Conservation (phyloP, 768 basidiomycete genomes). For the Bullera alba region DNA sequence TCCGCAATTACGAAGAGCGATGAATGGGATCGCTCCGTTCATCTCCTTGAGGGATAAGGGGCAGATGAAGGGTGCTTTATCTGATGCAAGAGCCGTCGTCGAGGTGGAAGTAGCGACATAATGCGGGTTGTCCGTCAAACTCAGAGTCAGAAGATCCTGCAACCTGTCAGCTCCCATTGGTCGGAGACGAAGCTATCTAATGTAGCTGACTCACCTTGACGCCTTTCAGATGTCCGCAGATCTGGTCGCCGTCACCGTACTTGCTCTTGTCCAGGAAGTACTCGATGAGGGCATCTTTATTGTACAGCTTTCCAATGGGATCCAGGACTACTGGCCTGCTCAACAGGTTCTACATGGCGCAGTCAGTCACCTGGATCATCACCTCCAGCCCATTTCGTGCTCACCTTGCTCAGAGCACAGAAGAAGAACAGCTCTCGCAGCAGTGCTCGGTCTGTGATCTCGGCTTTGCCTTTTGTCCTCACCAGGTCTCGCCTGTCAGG, state of each 20-base stretch:
- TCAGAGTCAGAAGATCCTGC: conserved; percentile 79
- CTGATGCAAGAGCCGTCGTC: conserved; percentile 24
- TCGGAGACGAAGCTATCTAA: background rate
- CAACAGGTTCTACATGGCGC: conserved; percentile 55
- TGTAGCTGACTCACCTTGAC: conserved; percentile 70
- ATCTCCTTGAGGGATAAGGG: conserved; percentile 89
- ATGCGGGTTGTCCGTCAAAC: conserved; percentile 67
- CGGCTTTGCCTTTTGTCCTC: conserved; percentile 54
- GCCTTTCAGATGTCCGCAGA: conserved; percentile 85
- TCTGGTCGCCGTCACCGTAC: conserved; percentile 84
- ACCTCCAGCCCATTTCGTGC: conserved; percentile 12
- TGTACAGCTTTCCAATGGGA: conserved; percentile 87
- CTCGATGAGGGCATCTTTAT: conserved; percentile 88
- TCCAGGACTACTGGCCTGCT: conserved; percentile 86
- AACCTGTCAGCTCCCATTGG: background rate
- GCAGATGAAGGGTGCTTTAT: conserved; percentile 74
- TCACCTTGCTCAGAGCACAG: conserved; percentile 90
- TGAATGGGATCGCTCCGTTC: conserved; percentile 82
- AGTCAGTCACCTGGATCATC: background rate
- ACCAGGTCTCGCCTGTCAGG: conserved; percentile 48
- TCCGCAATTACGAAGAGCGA: conserved; percentile 77
- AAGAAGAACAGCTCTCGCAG: conserved; percentile 81
- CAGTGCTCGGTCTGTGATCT: conserved; percentile 86
- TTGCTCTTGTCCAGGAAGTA: conserved; percentile 73
- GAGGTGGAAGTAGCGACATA: conserved; percentile 47